Conservation (phyloP, 495 filamentous ascomycete species). For the Melanomma pulvis-pyrius region DNA sequence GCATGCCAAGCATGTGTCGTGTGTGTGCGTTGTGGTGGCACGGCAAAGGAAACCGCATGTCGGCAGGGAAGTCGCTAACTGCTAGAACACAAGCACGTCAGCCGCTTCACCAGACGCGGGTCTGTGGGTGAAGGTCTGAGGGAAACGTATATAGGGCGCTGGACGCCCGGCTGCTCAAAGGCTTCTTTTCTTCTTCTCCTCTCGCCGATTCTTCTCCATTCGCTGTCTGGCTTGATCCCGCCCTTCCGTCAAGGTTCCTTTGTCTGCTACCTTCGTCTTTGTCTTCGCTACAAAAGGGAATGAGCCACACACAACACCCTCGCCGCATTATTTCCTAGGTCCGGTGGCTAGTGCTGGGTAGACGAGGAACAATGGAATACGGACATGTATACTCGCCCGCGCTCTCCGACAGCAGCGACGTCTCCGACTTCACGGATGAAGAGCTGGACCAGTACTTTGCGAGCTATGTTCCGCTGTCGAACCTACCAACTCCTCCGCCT, state of each 20-base stretch:
- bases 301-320: neutral
- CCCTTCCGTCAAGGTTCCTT: neutral
- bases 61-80: no score
- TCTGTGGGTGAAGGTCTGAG: neutral
- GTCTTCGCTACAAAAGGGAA: neutral
- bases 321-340: neutral
- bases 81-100: conserved; percentile 15
- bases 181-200: conserved; percentile 23
- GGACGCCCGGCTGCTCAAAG: neutral
- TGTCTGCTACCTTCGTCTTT: neutral
- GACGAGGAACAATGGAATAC: conserved; percentile 24
- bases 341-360: neutral
- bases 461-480: conserved; percentile 62
- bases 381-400: conserved; percentile 5
- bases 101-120: conserved; percentile 3
- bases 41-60: neutral
- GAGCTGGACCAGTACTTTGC: conserved; percentile 56
- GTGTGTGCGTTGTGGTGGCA: neutral
- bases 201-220: neutral
- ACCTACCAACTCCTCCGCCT: conserved; percentile 63
- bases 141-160: conserved; percentile 23
- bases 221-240: neutral
- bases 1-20: no score
- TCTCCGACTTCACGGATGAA: conserved; percentile 44
- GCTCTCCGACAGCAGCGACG: conserved; percentile 40